Evolutionary conservation across 805 yeast genomes (phyloP), one percentile per base, ranked within the genome.

Genomic region (Starmerella cellae): DNA sequence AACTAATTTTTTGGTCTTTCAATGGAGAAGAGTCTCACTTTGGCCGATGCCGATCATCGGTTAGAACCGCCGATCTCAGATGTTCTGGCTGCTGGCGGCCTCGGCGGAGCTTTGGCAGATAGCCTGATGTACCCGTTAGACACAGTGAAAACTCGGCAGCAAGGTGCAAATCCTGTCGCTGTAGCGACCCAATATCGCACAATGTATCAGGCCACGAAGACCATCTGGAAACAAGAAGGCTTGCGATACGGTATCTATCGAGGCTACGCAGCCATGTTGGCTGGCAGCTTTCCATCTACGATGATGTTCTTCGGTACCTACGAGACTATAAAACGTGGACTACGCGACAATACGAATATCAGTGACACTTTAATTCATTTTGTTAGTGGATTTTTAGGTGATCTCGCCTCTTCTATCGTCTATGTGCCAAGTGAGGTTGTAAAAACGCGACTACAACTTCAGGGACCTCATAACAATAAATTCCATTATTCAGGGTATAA

Each of bases 371-470:
- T 80, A 10, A 66, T 94, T 8, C 88, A 83, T 58, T 68, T 91
- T 39, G 64, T 75, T 1, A 87, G 95, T 1, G 98, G 98, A 0
- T 76, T 91, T 42, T 53, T 87, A n/a, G 99, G 97, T 22, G 99
- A 91, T 60, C 70, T 91, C 45, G 87, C 83, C 3, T 79, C 91
- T 19, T 80, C 93, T 52, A 60, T 91, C 5, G 77, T 83, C 28
- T 91, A 88, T 54, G 99, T 91, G 9, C 99, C 99, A 5, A 76
- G 87, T 23, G 99, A 91, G 58, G 97, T 91, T 6, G 62, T 91
- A 42, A 91, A 91, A 59, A 85, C 98, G 6, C 69, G 99, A 54
- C 62, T 91, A 35, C 99, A 91, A 63, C 67, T 91, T 38, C 98
- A 91, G 62, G 97, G 97, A 0, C 70, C 78, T 27, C 71, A 73